phyloP scores from a whole-genome alignment of 1,284 basidiomycete genomes.

The Wallemia hederae region DNA sequence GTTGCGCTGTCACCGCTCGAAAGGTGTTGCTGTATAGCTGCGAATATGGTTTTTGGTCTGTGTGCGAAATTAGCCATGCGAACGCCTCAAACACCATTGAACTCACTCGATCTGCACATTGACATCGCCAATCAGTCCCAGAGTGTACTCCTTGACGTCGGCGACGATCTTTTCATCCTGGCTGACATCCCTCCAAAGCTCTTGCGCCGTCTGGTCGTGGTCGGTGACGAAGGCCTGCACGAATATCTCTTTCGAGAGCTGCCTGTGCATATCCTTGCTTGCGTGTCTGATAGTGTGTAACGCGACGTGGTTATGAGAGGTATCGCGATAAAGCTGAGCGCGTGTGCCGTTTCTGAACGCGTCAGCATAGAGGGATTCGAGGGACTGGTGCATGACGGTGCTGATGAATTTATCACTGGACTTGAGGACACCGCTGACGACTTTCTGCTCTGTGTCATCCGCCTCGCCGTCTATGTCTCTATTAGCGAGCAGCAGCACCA shows the following conservation, averaged over 20 bases:
- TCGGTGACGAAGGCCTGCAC: not conserved
- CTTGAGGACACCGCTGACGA: not conserved
- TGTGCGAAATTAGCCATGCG: not conserved
- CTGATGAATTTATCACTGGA: not conserved
- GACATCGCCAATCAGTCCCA: not conserved
- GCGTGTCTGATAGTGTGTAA: not conserved
- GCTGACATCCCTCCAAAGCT: not conserved
- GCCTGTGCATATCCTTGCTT: not conserved
- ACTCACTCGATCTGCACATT: not conserved
- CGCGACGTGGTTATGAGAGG: not conserved
- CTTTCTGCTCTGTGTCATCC: not conserved
- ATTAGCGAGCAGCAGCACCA: conserved; percentile 2
- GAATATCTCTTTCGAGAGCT: not conserved
- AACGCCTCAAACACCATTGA: not conserved
- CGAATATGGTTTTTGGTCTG: not conserved
- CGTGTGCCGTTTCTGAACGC: not conserved
- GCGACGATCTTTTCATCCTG: not conserved
- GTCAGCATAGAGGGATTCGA: not conserved
- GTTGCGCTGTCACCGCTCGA: not conserved
- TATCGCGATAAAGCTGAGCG: not conserved
- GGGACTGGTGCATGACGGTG: not conserved
- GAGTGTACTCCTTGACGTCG: not conserved
- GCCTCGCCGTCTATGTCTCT: conserved; percentile 1
- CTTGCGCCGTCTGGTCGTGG: not conserved
- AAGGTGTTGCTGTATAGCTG: not conserved